Base-by-base conservation (phyloP, 2,329 filamentous ascomycete genomes). In the Coleophoma cylindrospora region DNA sequence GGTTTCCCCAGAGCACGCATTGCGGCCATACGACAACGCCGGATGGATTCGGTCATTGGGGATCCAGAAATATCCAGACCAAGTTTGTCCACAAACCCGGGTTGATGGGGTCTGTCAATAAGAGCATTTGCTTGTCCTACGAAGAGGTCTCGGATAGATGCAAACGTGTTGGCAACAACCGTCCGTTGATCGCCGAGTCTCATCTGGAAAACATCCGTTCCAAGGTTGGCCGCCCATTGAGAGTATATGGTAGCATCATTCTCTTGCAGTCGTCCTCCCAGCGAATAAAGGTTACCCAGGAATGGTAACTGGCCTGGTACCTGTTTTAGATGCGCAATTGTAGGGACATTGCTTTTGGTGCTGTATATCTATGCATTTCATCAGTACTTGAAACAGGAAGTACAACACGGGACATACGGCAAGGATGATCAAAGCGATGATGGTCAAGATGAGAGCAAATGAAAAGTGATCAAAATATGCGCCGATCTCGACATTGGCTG, bases 21-120 rank as follows among this genome's bases (percentile, higher is more conserved):
- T 3, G 54, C 57, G 15, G 59, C 57, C 21, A 54, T 55, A n/a
- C 56, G 48, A 21, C 59, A 61, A 17, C 52, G 38, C 27, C 54
- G 49, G n/a, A 59, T 58, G 12, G 58, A 51, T n/a, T 59, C 56
- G 10, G 56, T 61, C 57, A 60, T 59, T n/a, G 55, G 50, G 9
- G 46, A 51, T 12, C 57, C 56, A 3, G 54, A 55, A 8, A 61
- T 44, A 43, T 61, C 57, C 22, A 58, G 50, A 14, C 55, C 58
- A 12, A 59, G 56, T 14, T 57, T 50, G 22, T 61, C 56, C 3
- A 54, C 49, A 49, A 61, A 61, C 3, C 57, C 58, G 44, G 57
- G 58, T 51, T 61, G 58, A 27, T 53, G 48, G 12, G 57, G 58
- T 34, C 55, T 51, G 48, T 57, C 47, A 22, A 61, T 58, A 33